Conservation (phyloP, 331 rosid genomes). For the Spiraea crenata region DNA sequence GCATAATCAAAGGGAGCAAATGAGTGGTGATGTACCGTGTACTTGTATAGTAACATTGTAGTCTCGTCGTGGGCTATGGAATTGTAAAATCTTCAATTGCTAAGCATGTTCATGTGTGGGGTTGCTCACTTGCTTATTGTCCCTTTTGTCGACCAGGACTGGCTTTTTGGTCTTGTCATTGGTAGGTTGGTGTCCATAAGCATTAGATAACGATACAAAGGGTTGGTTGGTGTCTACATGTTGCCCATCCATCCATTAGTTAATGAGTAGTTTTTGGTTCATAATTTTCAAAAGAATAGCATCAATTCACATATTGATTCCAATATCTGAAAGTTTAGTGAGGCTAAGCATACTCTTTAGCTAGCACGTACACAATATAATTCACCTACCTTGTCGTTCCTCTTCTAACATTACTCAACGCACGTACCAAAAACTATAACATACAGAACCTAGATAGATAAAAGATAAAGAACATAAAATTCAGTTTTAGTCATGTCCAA, state of each 20-base stretch:
- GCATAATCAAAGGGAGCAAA: no score
- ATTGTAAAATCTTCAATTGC: background rate
- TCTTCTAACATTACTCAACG: background rate
- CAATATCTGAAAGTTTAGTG: no score
- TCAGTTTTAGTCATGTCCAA: background rate
- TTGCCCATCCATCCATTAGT: background rate
- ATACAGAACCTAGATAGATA: background rate
- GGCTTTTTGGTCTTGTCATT: background rate
- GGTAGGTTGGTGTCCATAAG: background rate
- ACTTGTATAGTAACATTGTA: background rate
- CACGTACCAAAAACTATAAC: background rate
- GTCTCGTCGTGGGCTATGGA: background rate
- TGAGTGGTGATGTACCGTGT: background rate
- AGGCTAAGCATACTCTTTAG: no score
- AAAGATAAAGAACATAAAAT: background rate
- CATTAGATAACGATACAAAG: background rate
- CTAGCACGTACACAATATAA: no score
- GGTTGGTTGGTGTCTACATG: background rate
- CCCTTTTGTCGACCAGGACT: constrained; percentile 14
- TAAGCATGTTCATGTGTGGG: background rate
- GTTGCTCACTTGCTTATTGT: background rate
- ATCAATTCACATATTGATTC: background rate
- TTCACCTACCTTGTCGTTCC: no score
- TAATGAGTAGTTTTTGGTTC: background rate
- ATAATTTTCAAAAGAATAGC: background rate